Base-by-base conservation (phyloP, 2,329 filamentous ascomycete genomes). In the Fusarium pseudocircinatum region DNA sequence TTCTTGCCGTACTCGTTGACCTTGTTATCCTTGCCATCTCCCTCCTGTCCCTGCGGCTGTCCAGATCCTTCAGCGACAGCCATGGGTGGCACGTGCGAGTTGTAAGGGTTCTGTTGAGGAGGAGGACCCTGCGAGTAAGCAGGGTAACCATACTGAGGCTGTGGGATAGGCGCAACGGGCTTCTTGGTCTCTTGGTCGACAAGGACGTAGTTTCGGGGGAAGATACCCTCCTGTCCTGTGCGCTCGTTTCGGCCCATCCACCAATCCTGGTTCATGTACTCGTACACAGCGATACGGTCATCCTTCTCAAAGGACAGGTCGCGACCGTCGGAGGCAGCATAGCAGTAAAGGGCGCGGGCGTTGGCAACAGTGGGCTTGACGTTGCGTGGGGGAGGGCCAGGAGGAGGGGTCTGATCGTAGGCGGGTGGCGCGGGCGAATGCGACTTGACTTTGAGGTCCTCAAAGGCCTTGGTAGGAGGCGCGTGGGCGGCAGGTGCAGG, bases 191-290 rank as follows among this genome's bases (percentile, higher is more conserved):
- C 91, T 75, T 92, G 87, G 76, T 95, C 91, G 58, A 93, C 84
- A 58, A 94, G 86, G 72, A 97, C 95, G 81, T 98, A 98, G 81
- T 89, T 94, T 76, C 92, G 90, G n/a, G 96, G 96, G 88, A 98
- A 98, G 81, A 98, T 97, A 77, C 96, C 96, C 84, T 97, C 94
- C 75, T 90, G 85, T 63, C 92, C 92, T 14, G 95, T 97, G 60
- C 94, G 91, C 79, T 92, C 86, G 83, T 97, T 97, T 77, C 89
- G 90, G 75, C 96, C 96, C 87, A 94, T 92, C 94, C 95, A 98
- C 96, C 96, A 98, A 83, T 98, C 95, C 71, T 92, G 90, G 83
- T 98, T 98, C 92, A 97, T 96, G 85, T 97, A 95, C 84, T 97
- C 94, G 74, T 91, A 89, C 28, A 98, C 93, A 67, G 90, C 88